phyloP scores from a whole-genome alignment of 495 filamentous ascomycete species.

The Neurospora sp. region DNA sequence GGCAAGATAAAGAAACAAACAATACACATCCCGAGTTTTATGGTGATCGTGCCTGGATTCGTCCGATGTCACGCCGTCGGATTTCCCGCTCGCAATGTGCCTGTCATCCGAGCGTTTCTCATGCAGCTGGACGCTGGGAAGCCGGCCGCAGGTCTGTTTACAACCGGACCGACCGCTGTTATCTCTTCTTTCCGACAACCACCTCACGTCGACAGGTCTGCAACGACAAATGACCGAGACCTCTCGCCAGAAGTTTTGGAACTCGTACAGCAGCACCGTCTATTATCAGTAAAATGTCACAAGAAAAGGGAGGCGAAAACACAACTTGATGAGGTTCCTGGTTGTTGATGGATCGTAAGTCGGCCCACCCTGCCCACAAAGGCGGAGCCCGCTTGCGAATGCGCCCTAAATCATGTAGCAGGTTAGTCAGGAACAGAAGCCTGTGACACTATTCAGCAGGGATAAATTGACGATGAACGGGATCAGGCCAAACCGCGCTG shows the following conservation, averaged over 20 bases:
- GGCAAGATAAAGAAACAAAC: not conserved
- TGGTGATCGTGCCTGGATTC: not conserved
- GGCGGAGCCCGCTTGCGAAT: not conserved
- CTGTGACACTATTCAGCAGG: not conserved
- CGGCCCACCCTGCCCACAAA: not conserved
- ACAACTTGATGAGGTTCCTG: not conserved
- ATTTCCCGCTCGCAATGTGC: not conserved
- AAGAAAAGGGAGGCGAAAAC: not conserved
- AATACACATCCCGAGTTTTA: not conserved
- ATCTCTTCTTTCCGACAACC: not conserved
- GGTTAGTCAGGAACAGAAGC: not conserved
- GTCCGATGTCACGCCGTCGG: not conserved
- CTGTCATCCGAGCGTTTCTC: not conserved
- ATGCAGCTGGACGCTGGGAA: not conserved
- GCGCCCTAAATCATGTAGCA: not conserved
- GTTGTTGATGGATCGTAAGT: not conserved
- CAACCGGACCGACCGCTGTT: not conserved
- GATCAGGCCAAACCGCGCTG: not conserved
- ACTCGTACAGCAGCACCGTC: not conserved
- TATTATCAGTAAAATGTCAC: not conserved
- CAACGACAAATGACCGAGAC: not conserved
- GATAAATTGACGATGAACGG: not conserved
- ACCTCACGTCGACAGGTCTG: not conserved
- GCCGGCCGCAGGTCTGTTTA: not conserved
- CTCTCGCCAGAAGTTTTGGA: not conserved